Base-by-base conservation (phyloP, 2,329 filamentous ascomycete genomes). In the Metarhizium humberi region DNA sequence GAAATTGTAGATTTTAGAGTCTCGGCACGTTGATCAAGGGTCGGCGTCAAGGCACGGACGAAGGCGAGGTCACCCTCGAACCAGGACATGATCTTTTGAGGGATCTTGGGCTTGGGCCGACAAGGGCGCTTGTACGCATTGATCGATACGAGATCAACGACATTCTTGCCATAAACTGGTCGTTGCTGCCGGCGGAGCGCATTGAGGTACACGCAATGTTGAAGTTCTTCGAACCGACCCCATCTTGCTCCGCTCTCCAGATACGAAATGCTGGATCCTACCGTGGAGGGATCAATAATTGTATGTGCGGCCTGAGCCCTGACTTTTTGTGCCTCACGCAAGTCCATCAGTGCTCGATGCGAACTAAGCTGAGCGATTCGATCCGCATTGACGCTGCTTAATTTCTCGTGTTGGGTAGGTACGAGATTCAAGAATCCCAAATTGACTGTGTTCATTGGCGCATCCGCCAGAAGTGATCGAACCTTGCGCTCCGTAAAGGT, bases 151-250 rank as follows among this genome's bases (percentile, higher is more conserved):
- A 87, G 77, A 32, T 91, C 79, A n/a, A 92, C 75, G n/a, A 96
- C 73, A 47, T 84, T 84, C 61, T 82, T 86, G 50, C 91, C 91
- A 65, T 92, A 96, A 1, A 96, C 79, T 0, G 92, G 91, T 38
- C 82, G 81, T 59, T 88, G 85, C 62, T 94, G 87, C 38, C 90
- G 86, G 3, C 90, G 86, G 30, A 94, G 79, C 0, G 85, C 85
- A 62, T 95, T 95, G 25, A 95, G 75, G 62, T 91, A 91, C 25
- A 92, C 81, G 57, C 84, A 88, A 59, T 90, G 86, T 64, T 91
- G 89, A 34, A 96, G 75, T 66, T 92, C 88, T 55, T 90, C 86
- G 64, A 88, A 87, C 53, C 83, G 81, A 20, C 79, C 79, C 78
- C 82, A 89, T 60, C 85, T 80, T 45, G 81, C 80, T 8, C 81